Base-by-base conservation (phyloP, 306 rosid species). In the Herpetospermum pedunculosum region DNA sequence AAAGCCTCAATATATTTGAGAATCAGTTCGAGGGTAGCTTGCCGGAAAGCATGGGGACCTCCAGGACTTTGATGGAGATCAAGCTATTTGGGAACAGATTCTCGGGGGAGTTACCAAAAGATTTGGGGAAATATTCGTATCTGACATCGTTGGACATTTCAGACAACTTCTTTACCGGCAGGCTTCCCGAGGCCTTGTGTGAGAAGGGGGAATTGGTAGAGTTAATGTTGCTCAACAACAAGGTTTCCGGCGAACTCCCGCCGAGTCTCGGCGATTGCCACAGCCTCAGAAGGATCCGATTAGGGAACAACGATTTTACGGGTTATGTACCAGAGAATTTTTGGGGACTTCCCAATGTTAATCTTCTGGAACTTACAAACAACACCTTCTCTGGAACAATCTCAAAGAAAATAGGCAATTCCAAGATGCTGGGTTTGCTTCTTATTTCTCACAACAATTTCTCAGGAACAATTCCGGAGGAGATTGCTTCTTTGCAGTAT, bases 331-430 rank as follows among this genome's bases (percentile, higher is more conserved):
- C 98, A 47, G 91, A 76, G 6, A 85, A 82, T 6, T 4, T 94
- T 6, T 94, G 98, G 98, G 96, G 96, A 0, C 90, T 94, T 3
- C 91, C 96, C 0, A 87, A 23, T 37, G 94, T 91, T 29, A 81
- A 59, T 50, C 55, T 94, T 8, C 88, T 91, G 30, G 97, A 94
- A 54, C 90, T 94, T 0, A 52, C 52, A 11, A 79, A 80, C 8
- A 94, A 94, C 81, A 58, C 75, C 26, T 79, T 94, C 38, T 81
- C 88, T 9, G 98, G 98, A 30, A 58, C 83, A 5, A 85, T 94
- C 12, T 84, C 83, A 1, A 86, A 77, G 68, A 85, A 90, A 25
- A 83, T 94, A 11, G 96, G 76, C 34, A 86, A 87, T 2, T 92
- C 98, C 8, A 53, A 76, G 30, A 88, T 79, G 70, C 81, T 94